Evolutionary conservation across 2,329 filamentous ascomycete genomes (phyloP), one percentile per base, ranked within the genome.

Genomic region (Fusarium hainanense): DNA sequence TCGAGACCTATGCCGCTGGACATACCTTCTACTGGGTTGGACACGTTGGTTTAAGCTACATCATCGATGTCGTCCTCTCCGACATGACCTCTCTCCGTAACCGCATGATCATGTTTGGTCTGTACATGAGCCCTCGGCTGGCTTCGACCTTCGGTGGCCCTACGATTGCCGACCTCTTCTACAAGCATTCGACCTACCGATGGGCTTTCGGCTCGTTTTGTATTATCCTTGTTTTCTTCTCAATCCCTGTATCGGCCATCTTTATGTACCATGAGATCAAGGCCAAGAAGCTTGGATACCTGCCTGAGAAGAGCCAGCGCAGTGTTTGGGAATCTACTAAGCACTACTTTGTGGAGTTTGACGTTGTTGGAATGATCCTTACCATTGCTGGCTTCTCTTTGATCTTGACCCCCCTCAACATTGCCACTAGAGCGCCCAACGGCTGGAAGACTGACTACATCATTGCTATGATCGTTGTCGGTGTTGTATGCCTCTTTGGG

Each of bases 21-120:
- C 84, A 89, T 68, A 87, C 90, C 6, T 87, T 92, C 61, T 91
- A 90, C 75, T 88, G 86, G 76, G 85, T 89, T 46, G 90, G 90
- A 20, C 79, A 82, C 58, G 75, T 81, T 7, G 82, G 80, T 9
- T 69, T 83, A 7, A 68, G 75, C 13, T 84, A 82, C 67, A 76
- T 83, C 55, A 77, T 84, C 56, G 70, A 78, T 46, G 79, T 85
- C 65, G 79, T 84, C 57, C 71, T 83, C 12, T 78, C 83, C 25
- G 83, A 85, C 55, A 83, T 80, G 70, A 83, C 78, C 7, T 78
- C 77, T 34, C 77, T 85, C 5, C 74, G 77, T 41, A 84, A 84
- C 73, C 80, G 83, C 7, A 79, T 83, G 73, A 76, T 84, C 61
- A 78, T 82, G 62, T 81, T 81, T n/a, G 81, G 78, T 40, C 68